Conservation (phyloP, 1,284 basidiomycete genomes). For the Ceratobasidium sp. region DNA sequence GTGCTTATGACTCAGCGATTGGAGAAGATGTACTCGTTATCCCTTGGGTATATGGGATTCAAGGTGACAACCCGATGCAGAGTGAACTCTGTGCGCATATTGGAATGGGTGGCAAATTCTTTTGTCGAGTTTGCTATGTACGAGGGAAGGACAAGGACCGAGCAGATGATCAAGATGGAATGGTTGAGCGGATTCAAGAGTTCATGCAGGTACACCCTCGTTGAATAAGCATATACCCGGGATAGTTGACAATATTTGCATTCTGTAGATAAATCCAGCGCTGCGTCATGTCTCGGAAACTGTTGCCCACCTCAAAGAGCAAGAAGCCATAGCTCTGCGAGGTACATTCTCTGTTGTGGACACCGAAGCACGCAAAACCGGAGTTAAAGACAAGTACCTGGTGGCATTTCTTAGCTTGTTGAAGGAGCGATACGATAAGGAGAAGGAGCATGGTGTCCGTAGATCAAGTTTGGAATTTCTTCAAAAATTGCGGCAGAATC, state of each 20-base stretch:
- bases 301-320: not conserved
- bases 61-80: slow-evolving; percentile 65
- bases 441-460: not conserved
- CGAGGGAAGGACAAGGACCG: slow-evolving; percentile 51
- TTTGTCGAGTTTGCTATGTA: slow-evolving; percentile 60
- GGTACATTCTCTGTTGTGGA: not conserved
- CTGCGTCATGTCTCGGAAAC: not conserved
- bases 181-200: not conserved
- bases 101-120: slow-evolving; percentile 58
- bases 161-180: slow-evolving; percentile 1
- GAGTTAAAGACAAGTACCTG: slow-evolving; percentile 22
- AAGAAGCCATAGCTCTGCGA: not conserved
- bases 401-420: not conserved
- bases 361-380: not conserved
- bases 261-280: too few species aligned
- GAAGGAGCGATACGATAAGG: not conserved
- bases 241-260: not conserved
- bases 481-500: not conserved
- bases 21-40: slow-evolving; percentile 57
- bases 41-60: slow-evolving; percentile 57
- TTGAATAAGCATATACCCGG: too few species aligned
- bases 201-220: slow-evolving; percentile 19
- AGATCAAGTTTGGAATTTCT: not conserved
- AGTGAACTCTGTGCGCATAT: slow-evolving; percentile 63
- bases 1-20: slow-evolving; percentile 57